Evolutionary conservation across 163 green algal genomes (phyloP), one percentile per base, ranked within the genome.

Genomic region (Dunaliella salina): DNA sequence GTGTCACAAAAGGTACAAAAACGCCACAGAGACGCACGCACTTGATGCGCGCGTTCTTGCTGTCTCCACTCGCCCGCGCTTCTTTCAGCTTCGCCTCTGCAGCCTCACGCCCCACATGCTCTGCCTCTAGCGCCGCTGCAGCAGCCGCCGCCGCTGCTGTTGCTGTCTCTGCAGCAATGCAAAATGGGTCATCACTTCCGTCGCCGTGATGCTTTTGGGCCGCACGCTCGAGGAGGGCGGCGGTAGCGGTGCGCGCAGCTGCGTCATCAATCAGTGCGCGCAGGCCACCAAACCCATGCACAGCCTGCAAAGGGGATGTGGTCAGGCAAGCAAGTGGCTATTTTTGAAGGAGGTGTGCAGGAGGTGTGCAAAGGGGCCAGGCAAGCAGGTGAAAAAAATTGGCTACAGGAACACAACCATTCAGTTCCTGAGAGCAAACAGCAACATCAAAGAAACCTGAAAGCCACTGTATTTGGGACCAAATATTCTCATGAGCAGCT

Each of bases 31-130:
- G 8, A 50, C 8, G 3, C 40, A 32, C 86, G 22, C 33, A 93
- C 90, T 85, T 91, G 75, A 90, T 78, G 17, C 92, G 75, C 0
- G 82, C 29, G 30, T 85, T 85, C 87, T 93, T 93, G 32, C 91
- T 87, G 34, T 93, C 89, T 18, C 88, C n/a, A 3, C 30, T 80
- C 1, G 69, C 81, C 29, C 86, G 85, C 12, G 86, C 83, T 79
- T 93, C 87, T 32, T 80, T 80, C 80, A 92, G 87, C 86, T 86
- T 88, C 3, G 46, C 69, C 81, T 92, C 91, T 20, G 80, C 15
- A 18, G 30, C 89, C 50, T 90, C 75, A 71, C 78, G 82, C 8
- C 46, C 83, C 5, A 75, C 34, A 24, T 80, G 80, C 87, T 89
- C 86, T 4, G 57, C 87, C 50, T 87, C 84, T n/a, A 91, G 75